Evolutionary conservation across 2,329 filamentous ascomycete species (phyloP).

Genomic region (Colletotrichum truncatum): DNA sequence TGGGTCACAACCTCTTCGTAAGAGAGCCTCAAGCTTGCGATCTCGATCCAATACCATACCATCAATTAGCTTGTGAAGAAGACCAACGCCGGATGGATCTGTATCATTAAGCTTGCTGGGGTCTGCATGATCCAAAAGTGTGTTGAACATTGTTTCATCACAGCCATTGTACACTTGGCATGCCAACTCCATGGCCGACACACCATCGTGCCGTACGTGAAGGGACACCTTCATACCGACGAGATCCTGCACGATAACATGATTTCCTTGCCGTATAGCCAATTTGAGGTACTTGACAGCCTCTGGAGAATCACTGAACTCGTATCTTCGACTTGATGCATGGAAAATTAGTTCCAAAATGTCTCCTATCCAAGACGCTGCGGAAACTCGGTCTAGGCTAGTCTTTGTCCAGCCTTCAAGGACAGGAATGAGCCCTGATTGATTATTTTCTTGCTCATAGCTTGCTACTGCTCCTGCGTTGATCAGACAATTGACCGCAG

Average conservation of each 20-base stretch:
- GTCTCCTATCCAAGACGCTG: neutral
- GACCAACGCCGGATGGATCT: neutral
- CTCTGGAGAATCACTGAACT: neutral
- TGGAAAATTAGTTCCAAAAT: neutral
- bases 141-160: neutral
- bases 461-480: neutral
- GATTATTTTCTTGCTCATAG: neutral
- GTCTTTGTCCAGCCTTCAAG: neutral
- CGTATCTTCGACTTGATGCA: neutral
- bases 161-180: neutral
- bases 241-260: neutral
- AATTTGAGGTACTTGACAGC: neutral
- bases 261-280: neutral
- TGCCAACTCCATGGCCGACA: neutral
- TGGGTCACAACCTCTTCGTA: neutral
- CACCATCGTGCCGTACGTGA: neutral
- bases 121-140: neutral
- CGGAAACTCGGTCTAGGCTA: neutral
- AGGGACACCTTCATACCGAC: neutral
- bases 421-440: neutral
- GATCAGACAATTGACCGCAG: conserved; percentile 1
- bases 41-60: neutral
- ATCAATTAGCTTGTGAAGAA: neutral
- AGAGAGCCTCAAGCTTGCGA: neutral
- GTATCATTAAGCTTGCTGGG: neutral